A percentile compares a stretch with the other conserved stretches of the same genome.
Evolutionary conservation across 2,329 filamentous ascomycete genomes (phyloP).

Genomic region (Trichoderma lentiforme): DNA sequence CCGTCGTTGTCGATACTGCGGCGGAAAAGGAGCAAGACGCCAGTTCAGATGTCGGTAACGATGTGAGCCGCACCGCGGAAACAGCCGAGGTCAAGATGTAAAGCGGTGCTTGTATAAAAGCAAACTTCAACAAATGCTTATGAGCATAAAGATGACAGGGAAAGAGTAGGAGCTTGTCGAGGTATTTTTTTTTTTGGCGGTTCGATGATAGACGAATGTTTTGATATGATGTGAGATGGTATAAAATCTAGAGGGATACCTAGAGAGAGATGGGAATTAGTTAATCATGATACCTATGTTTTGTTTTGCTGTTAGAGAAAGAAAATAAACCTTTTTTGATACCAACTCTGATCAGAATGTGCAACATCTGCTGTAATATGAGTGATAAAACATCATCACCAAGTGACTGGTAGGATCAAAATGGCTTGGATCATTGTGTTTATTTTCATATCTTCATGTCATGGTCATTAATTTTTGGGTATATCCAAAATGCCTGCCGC

Average conservation of each 20-base stretch:
- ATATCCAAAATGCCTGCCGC: not conserved
- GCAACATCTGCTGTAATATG: not conserved
- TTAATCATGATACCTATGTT: slow-evolving; percentile 9
- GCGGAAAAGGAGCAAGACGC: slow-evolving; percentile 20
- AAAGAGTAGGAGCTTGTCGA: not conserved
- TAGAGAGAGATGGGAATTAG: not conserved
- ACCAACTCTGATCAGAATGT: not conserved
- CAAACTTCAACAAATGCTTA: not conserved
- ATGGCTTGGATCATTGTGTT: not conserved
- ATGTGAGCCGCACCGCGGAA: slow-evolving; percentile 12
- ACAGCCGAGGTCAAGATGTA: slow-evolving; percentile 9
- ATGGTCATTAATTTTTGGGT: not conserved
- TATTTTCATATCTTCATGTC: slow-evolving; percentile 4
- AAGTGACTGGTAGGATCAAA: not conserved
- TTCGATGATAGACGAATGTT: not conserved
- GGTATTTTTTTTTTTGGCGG: not conserved
- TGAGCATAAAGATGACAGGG: not conserved
- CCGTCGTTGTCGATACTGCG: slow-evolving; percentile 17
- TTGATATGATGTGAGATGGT: not conserved
- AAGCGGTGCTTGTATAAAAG: not conserved
- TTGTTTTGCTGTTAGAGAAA: not conserved
- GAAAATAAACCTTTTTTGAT: not conserved
- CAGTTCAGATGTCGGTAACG: slow-evolving; percentile 20
- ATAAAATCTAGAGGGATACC: not conserved
- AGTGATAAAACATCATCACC: not conserved